Percentiles rank a stretch among this genome's conserved stretches.
Evolutionary conservation across 2,329 filamentous ascomycete species (phyloP).

Genomic region (Xylariaceae sp.): DNA sequence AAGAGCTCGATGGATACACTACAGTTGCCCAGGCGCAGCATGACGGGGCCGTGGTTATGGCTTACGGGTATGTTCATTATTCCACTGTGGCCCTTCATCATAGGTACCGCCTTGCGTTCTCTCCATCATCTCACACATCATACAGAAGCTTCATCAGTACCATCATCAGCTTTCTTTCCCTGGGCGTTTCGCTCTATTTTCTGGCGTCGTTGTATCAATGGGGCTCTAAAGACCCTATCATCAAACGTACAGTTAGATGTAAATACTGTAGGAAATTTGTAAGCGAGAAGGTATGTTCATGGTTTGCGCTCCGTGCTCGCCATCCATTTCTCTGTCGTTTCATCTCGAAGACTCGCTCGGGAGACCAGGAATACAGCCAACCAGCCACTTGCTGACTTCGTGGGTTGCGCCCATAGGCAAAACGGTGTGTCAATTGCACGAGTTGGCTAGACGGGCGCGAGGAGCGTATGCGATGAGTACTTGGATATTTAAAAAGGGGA

Average conservation of each 20-base stretch:
- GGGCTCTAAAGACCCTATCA: slow-evolving; percentile 61
- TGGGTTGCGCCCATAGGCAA: slow-evolving; percentile 29
- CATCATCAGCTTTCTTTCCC: slow-evolving; percentile 60
- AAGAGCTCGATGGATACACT: slow-evolving; percentile 57
- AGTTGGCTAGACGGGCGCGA: slow-evolving; percentile 56
- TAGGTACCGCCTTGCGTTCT: neutral
- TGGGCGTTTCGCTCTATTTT: slow-evolving; percentile 62
- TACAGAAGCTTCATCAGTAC: slow-evolving; percentile 58
- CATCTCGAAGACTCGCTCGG: no score
- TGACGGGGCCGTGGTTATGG: slow-evolving; percentile 69
- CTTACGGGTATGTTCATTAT: slow-evolving; percentile 55
- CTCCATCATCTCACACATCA: neutral
- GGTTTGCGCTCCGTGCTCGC: neutral
- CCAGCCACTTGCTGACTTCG: neutral
- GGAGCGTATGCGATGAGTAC: slow-evolving; percentile 32
- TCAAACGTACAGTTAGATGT: slow-evolving; percentile 67
- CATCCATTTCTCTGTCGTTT: neutral
- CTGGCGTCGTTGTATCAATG: slow-evolving; percentile 61
- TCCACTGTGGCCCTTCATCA: neutral
- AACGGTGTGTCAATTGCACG: slow-evolving; percentile 53
- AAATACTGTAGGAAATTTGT: slow-evolving; percentile 52
- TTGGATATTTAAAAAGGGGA: no score
- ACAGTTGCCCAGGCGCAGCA: slow-evolving; percentile 65
- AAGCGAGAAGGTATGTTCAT: slow-evolving; percentile 23
- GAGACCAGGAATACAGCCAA: no score